Base-by-base conservation (phyloP, 2,329 filamentous ascomycete species). In the Paraphaeosphaeria sporulosa region DNA sequence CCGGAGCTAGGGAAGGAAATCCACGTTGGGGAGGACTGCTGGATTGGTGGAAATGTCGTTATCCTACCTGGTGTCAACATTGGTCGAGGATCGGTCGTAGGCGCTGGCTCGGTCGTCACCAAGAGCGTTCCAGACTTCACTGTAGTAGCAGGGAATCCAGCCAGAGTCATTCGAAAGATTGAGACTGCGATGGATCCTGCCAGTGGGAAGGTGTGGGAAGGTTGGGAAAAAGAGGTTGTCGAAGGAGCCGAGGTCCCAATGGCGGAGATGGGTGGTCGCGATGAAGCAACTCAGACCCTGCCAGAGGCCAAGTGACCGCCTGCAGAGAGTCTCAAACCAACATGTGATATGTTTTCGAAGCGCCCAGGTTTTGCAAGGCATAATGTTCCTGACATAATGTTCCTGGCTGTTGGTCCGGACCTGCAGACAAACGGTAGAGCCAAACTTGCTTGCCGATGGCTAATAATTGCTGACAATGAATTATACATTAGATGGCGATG, bases 101-200 rank as follows among this genome's bases (percentile, higher is more conserved):
- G 92, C 2, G 93, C 93, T 3, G 92, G 90, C 0, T 93, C 90
- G 74, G 91, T 96, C 3, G 93, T 96, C 25, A 96, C 92, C 2
- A 96, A 91, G 80, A 83, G 88, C 72, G 85, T 92, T 19, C 84
- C 87, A 7, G 83, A 79, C 91, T 88, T 86, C 64, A 84, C 83
- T 9, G 83, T 89, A 13, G 88, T 87, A 0, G 89, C 82, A 19
- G 90, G 90, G 0, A 92, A 91, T 67, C 90, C 90, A 40, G 89
- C 89, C 12, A 83, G 82, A 51, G 76, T 90, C 17, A 91, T 78
- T 93, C 67, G 70, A 13, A 77, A 76, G 59, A 64, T 78, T n/a
- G 70, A 74, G 61, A 77, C 74, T 2, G 59, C 65, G 12, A 74
- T 76, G 72, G 72, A 77, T 53, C 66, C 70, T 12, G 34, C 57